Conservation (phyloP, 2,329 filamentous ascomycete genomes). For the Pseudogymnoascus sp. region DNA sequence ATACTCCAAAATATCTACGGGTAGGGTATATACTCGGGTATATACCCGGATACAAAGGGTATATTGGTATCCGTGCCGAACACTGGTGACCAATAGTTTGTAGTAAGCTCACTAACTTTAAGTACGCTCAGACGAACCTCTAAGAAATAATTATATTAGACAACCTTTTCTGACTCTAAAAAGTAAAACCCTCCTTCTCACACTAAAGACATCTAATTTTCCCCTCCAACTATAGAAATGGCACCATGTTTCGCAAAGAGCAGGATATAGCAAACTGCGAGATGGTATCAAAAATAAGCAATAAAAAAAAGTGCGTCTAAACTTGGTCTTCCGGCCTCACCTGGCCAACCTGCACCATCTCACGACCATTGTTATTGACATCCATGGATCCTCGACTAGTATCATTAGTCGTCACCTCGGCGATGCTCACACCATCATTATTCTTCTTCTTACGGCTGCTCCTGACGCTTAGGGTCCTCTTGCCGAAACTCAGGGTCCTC, state of each 20-base stretch:
- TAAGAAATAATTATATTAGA: neutral
- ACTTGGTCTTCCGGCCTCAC: neutral
- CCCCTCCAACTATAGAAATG: neutral
- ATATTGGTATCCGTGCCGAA: too few relatives aligned
- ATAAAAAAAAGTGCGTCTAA: neutral
- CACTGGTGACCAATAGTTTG: neutral
- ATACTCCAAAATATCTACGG: too few relatives aligned
- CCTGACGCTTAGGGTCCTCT: neutral
- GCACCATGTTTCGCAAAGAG: neutral
- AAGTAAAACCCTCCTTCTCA: neutral
- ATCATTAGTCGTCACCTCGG: neutral
- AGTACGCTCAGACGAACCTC: neutral
- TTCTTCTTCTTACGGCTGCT: neutral
- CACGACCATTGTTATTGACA: neutral
- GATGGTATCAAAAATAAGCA: neutral
- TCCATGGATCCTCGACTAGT: neutral
- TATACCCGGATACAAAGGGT: too few relatives aligned
- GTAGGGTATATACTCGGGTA: too few relatives aligned
- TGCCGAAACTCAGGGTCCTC: conserved; percentile 13
- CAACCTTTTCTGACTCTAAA: neutral
- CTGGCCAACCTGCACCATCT: conserved; percentile 5
- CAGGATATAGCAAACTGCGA: neutral
- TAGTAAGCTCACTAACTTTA: neutral
- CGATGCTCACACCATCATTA: neutral
- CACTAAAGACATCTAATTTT: neutral